Conservation (phyloP, 139 green algal species). For the Tetradesmus obliquus region DNA sequence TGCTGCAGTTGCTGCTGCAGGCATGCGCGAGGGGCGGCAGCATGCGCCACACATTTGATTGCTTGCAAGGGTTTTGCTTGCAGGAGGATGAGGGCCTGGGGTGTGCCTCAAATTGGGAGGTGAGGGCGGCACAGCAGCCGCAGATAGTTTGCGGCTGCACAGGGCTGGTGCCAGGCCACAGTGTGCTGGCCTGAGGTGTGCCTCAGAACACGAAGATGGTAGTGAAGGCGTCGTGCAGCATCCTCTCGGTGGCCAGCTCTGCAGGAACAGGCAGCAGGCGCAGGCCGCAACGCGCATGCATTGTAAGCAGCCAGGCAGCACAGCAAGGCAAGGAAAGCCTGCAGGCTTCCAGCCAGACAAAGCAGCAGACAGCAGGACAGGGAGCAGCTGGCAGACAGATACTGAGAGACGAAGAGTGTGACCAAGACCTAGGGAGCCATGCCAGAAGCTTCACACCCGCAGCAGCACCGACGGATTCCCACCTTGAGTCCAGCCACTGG, state of each 20-base stretch:
- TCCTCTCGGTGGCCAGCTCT: constrained; percentile 8
- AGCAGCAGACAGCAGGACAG: neutral
- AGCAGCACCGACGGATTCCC: neutral
- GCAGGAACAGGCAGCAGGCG: neutral
- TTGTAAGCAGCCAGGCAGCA: too few species aligned
- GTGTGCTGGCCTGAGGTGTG: neutral
- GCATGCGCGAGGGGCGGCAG: too few species aligned
- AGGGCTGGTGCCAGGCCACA: neutral
- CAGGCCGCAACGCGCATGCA: neutral
- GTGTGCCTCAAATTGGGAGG: too few species aligned
- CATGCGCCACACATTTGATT: too few species aligned
- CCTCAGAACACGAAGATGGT: constrained; percentile 18
- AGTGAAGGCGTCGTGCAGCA: constrained; percentile 27
- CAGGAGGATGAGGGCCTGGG: too few species aligned
- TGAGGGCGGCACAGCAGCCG: neutral
- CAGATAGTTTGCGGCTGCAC: neutral
- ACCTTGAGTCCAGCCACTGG: constrained; percentile 28
- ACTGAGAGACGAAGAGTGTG: neutral
- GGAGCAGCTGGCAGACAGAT: neutral
- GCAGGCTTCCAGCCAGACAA: neutral
- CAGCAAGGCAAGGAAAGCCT: too few species aligned
- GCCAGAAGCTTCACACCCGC: neutral
- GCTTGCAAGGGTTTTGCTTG: too few species aligned
- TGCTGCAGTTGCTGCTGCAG: too few species aligned
- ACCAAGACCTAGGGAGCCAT: neutral